Evolutionary conservation across 805 yeast species (phyloP), one percentile per base, ranked within the genome.

Genomic region (Lachancea mirantina): DNA sequence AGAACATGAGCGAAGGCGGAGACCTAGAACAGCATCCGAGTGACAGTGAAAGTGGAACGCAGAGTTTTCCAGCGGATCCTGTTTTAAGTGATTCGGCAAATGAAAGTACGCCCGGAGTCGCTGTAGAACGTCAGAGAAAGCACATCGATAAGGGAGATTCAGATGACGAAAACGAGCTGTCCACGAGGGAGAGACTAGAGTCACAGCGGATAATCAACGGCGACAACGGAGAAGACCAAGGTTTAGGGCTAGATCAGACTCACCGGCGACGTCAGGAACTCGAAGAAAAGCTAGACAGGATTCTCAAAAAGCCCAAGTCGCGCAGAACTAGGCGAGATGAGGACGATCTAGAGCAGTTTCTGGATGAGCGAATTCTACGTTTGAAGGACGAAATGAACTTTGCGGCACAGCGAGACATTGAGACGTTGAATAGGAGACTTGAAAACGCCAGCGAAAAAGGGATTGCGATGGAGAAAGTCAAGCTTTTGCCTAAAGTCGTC

Each of bases 341-440:
- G 47, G 95, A 85, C 52, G 98, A 92, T 61, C 64, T 92, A 44
- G 97, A 94, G 55, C 79, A 85, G 50, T 81, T 84, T 79, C 94
- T 88, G 55, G 99, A 92, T 66, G 96, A 88, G 52, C 72, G 74
- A 39, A 84, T 92, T 43, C 76, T 84, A 33, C 70, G 71, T 40
- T 68, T 92, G 45, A 84, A 94, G 44, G 87, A 81, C 47, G 76
- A 75, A 58, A 92, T 92, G 99, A 83, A 87, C 49, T 73, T 76
- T 43, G 89, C 87, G 4, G 94, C 94, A 9, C 79, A 76, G 55
- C 60, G 70, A 50, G 94, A 83, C 59, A 74, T 74, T 32, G 81
- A 75, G 45, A 49, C 67, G 6, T 50, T 66, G 30, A 64, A 60
- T 37, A 61, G 55, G 57, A 65, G 64, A 60, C 61, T 62, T 11